Evolutionary conservation across 805 yeast species (phyloP).

Genomic region (Candida bentonensis): DNA sequence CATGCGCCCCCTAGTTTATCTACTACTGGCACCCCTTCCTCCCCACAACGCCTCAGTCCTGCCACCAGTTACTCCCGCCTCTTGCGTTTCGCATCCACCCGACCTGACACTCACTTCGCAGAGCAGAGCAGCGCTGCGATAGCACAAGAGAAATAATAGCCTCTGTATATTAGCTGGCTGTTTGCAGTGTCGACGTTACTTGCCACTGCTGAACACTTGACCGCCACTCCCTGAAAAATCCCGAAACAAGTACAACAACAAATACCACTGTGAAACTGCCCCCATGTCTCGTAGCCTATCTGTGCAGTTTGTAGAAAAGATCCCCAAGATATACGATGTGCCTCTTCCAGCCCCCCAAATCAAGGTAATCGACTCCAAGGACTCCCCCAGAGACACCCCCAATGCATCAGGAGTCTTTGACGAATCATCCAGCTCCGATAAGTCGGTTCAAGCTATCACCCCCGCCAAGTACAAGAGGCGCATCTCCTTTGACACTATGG

Average conservation of each 20-base stretch:
- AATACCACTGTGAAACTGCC: background rate
- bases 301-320: conserved; percentile 1
- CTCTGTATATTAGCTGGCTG: too few species aligned
- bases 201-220: too few species aligned
- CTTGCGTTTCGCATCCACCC: too few species aligned
- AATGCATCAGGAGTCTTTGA: background rate
- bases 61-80: too few species aligned
- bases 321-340: background rate
- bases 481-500: background rate
- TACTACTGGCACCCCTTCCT: too few species aligned
- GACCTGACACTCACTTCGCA: too few species aligned
- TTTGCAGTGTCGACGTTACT: too few species aligned
- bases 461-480: background rate
- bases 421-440: background rate
- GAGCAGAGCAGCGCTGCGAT: too few species aligned
- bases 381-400: background rate
- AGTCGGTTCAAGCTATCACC: background rate
- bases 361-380: background rate
- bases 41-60: too few species aligned
- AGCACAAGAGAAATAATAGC: too few species aligned
- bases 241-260: background rate
- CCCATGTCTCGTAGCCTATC: background rate
- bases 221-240: too few species aligned
- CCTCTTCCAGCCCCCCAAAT: background rate
- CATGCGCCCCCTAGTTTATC: too few species aligned